These are phyloP conservation scores for Aristolochia contorta DNA, from an alignment of 164 flowering plant genomes.

Conservation along the genomic window DNA sequence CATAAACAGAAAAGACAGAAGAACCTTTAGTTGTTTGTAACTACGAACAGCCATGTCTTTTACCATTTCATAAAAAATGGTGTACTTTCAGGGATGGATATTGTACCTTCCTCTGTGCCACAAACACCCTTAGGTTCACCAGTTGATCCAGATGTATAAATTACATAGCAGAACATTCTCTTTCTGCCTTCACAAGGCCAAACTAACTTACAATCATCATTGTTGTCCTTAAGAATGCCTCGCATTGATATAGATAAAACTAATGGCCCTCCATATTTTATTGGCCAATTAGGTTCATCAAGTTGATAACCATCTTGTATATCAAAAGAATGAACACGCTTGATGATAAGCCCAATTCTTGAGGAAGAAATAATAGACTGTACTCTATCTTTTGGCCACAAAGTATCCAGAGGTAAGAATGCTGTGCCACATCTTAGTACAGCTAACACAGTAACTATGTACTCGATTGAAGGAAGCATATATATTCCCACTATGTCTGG, in stretches of 20 bases:
- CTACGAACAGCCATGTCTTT: neutral
- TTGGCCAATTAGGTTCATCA: slow-evolving; percentile 38
- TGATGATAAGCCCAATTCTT: slow-evolving; percentile 41
- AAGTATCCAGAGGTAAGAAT: slow-evolving; percentile 80
- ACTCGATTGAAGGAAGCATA: slow-evolving; percentile 70
- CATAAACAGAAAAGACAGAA: neutral
- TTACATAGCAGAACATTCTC: slow-evolving; percentile 61
- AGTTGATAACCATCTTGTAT: slow-evolving; percentile 10
- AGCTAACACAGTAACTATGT: slow-evolving; percentile 69
- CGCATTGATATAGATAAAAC: slow-evolving; percentile 37
- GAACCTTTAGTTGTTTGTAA: neutral
- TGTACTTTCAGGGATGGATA: neutral
- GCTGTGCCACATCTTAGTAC: slow-evolving; percentile 76
- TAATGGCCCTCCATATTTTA: slow-evolving; percentile 21
- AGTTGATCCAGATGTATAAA: slow-evolving; percentile 94
- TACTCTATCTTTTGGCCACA: slow-evolving; percentile 71
- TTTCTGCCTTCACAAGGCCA: slow-evolving; percentile 57
- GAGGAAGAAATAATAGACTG: slow-evolving; percentile 46
- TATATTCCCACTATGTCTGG: slow-evolving; percentile 59
- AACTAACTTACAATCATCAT: slow-evolving; percentile 6
- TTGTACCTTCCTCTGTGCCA: slow-evolving; percentile 77
- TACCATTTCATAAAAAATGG: neutral
- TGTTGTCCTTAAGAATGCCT: slow-evolving; percentile 13
- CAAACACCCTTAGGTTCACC: slow-evolving; percentile 92
- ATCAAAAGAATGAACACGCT: slow-evolving; percentile 20